phyloP scores from a whole-genome alignment of 495 filamentous ascomycete species.

The Massariosphaeria phaeospora region DNA sequence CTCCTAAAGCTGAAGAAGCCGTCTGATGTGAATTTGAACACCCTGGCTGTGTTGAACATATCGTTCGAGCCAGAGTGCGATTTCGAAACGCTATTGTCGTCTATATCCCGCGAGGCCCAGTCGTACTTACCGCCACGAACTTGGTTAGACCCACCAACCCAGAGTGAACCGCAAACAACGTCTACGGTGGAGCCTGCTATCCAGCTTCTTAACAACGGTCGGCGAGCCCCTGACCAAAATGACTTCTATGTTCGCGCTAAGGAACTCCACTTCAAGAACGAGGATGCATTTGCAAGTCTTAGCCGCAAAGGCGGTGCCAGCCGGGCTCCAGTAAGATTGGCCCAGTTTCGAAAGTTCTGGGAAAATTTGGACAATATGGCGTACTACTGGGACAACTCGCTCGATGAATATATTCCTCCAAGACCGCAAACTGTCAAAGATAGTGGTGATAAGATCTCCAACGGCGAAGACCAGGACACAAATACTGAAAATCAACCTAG shows the following conservation, averaged over 20 bases:
- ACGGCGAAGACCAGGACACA: not conserved
- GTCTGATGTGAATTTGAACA: constrained; percentile 48
- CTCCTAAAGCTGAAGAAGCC: constrained; percentile 51
- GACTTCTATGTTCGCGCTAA: constrained; percentile 47
- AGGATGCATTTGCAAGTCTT: constrained; percentile 53
- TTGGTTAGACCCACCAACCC: constrained; percentile 41
- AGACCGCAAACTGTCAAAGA: constrained; percentile 2
- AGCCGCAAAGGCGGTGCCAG: constrained; percentile 44
- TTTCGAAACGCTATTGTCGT: constrained; percentile 46
- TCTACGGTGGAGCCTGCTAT: constrained; percentile 25
- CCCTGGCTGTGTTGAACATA: constrained; percentile 53
- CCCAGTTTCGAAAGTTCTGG: constrained; percentile 59
- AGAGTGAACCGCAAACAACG: not conserved
- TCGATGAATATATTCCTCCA: constrained; percentile 49
- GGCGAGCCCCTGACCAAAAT: constrained; percentile 45
- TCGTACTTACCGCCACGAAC: constrained; percentile 46
- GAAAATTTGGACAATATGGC: constrained; percentile 53
- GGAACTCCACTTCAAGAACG: constrained; percentile 54
- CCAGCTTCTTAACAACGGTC: constrained; percentile 48
- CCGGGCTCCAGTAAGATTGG: constrained; percentile 45
- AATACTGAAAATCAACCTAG: not conserved
- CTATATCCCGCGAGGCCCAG: constrained; percentile 37
- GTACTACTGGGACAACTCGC: constrained; percentile 60
- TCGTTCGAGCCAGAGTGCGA: constrained; percentile 43
- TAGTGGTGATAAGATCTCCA: constrained; percentile 3